Conservation (phyloP, 768 basidiomycete genomes). For the Pulveroboletus ravenelii region DNA sequence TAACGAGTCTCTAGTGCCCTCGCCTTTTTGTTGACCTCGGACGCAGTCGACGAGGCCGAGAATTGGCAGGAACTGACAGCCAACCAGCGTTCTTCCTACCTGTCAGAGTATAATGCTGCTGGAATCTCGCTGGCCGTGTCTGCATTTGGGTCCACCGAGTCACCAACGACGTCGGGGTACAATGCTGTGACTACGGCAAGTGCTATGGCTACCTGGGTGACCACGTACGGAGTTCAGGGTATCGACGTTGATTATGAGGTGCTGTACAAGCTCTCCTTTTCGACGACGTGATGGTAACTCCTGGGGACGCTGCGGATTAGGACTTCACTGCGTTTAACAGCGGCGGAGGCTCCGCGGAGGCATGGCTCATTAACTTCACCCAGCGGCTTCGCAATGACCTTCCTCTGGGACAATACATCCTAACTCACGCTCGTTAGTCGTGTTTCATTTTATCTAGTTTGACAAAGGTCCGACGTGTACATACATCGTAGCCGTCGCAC, state of each 20-base stretch:
- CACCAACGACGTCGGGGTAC: constrained; percentile 39
- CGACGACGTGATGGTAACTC: background rate
- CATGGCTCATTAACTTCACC: constrained; percentile 34
- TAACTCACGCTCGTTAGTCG: constrained; percentile 34
- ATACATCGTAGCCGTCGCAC: constrained; percentile 14
- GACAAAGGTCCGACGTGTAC: background rate
- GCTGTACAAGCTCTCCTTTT: background rate
- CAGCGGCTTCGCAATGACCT: constrained; percentile 30
- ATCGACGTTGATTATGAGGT: constrained; percentile 55
- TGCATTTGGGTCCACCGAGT: constrained; percentile 42
- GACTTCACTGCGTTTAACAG: constrained; percentile 33
- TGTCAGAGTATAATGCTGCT: constrained; percentile 45
- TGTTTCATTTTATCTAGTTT: background rate
- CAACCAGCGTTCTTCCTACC: constrained; percentile 35
- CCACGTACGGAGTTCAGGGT: constrained; percentile 42
- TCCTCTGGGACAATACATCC: constrained; percentile 30
- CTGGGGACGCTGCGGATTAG: constrained; percentile 6
- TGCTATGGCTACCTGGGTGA: constrained; percentile 44
- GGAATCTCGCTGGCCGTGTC: constrained; percentile 58
- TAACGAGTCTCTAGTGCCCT: constrained; percentile 28
- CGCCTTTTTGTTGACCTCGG: constrained; percentile 39
- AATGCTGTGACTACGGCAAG: constrained; percentile 40
- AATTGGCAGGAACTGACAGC: constrained; percentile 40
- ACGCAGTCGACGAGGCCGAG: constrained; percentile 41
- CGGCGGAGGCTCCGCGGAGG: constrained; percentile 37